Conservation (phyloP, 1,139 yeast species). For the Scheffersomyces segobiensis region DNA sequence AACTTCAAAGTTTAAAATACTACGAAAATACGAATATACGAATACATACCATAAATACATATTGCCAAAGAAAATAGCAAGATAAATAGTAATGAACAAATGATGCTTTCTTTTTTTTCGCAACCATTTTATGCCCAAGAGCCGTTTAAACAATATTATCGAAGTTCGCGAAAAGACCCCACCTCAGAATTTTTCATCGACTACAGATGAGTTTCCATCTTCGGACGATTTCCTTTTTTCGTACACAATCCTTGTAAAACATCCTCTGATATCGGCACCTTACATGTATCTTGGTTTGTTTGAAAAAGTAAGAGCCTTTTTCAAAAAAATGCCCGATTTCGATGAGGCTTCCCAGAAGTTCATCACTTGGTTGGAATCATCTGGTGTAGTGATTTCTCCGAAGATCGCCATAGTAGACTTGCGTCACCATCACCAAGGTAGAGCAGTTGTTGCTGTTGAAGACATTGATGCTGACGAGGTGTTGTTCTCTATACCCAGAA, state of each 20-base stretch:
- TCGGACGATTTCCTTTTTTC: not conserved
- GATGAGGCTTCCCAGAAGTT: conserved; percentile 41
- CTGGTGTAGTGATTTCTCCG: conserved; percentile 51
- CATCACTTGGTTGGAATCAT: conserved; percentile 50
- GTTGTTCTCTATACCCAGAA: conserved; percentile 69
- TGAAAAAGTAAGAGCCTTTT: not conserved
- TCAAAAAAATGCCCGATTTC: conserved; percentile 5
- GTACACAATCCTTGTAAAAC: not conserved
- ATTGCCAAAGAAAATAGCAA: not conserved
- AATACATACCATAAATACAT: not conserved
- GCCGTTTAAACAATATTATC: not conserved
- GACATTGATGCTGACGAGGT: conserved; percentile 61
- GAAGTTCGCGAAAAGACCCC: not conserved
- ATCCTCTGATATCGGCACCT: not conserved
- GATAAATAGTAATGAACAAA: not conserved
- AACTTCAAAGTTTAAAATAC: not conserved
- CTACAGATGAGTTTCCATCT: not conserved
- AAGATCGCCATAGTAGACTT: conserved; percentile 63
- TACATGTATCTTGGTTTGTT: not conserved
- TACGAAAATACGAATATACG: not conserved
- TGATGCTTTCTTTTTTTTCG: not conserved
- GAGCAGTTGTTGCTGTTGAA: conserved; percentile 70
- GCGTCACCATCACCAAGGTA: conserved; percentile 62
- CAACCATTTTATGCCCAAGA: not conserved
- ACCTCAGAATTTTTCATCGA: not conserved